phyloP scores from a whole-genome alignment of 352 stramenopile genomes.

The Albugo candida region DNA sequence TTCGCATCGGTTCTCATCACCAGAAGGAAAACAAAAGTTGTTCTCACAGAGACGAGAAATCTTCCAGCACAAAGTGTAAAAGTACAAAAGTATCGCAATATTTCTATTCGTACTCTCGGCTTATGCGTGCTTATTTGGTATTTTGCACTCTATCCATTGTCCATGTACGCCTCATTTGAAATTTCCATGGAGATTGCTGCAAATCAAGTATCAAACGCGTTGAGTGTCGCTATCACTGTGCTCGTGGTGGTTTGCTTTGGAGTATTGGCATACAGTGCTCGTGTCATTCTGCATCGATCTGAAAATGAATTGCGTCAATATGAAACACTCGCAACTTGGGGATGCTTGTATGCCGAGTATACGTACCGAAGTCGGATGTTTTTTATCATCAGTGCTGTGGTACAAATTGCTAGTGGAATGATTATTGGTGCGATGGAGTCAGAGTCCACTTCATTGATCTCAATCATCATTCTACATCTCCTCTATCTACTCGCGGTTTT shows the following conservation, averaged over 20 bases:
- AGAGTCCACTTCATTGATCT: conserved; percentile 31
- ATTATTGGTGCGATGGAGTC: conserved; percentile 31
- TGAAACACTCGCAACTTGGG: conserved; percentile 35
- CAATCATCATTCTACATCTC: conserved; percentile 26
- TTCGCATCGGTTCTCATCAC: conserved; percentile 24
- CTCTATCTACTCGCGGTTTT: conserved; percentile 30
- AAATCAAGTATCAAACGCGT: conserved; percentile 8
- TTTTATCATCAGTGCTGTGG: conserved; percentile 26
- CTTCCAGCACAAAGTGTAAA: not conserved
- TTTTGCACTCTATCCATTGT: conserved; percentile 38
- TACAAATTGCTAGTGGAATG: conserved; percentile 35
- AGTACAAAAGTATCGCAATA: conserved; percentile 15
- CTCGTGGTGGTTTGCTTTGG: conserved; percentile 25
- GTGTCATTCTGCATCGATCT: conserved; percentile 29
- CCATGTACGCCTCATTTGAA: conserved; percentile 38
- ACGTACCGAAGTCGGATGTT: conserved; percentile 41
- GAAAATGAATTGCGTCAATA: conserved; percentile 36
- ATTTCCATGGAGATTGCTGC: conserved; percentile 43
- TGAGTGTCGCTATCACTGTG: conserved; percentile 22
- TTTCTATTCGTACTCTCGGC: conserved; percentile 35
- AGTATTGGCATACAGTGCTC: conserved; percentile 18
- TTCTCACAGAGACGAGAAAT: conserved; percentile 16
- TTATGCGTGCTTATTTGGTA: conserved; percentile 42
- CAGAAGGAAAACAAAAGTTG: conserved; percentile 28
- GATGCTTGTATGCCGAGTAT: conserved; percentile 38